These are phyloP conservation scores for Sclerotinia trifoliorum DNA, from an alignment of 2,329 filamentous ascomycete species.

Conservation along the genomic window DNA sequence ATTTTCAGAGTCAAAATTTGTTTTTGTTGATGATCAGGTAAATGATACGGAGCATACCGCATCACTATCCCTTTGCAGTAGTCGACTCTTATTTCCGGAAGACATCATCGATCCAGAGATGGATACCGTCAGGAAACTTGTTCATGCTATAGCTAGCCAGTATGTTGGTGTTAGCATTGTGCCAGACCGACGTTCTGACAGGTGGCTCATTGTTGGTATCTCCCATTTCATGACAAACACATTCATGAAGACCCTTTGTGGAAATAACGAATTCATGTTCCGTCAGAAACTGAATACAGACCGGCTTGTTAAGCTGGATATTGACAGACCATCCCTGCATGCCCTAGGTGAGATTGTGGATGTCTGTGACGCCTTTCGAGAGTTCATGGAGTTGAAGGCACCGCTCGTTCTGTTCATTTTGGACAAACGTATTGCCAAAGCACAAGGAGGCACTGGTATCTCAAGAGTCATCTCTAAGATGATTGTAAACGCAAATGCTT, in stretches of 20 bases:
- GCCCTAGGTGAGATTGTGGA: conserved; percentile 76
- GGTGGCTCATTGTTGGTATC: conserved; percentile 86
- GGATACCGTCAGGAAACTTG: conserved; percentile 74
- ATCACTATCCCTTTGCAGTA: conserved; percentile 85
- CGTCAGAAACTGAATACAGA: conserved; percentile 84
- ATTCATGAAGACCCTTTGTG: conserved; percentile 86
- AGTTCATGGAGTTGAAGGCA: conserved; percentile 89
- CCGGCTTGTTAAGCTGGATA: conserved; percentile 75
- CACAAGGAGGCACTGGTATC: conserved; percentile 75
- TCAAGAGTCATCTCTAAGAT: conserved; percentile 82
- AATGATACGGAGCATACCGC: conserved; percentile 74
- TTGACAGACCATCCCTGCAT: conserved; percentile 77
- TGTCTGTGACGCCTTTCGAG: conserved; percentile 78
- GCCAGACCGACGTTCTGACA: conserved; percentile 74
- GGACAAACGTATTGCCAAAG: conserved; percentile 86
- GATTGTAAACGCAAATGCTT: conserved; percentile 81
- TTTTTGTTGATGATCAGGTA: conserved; percentile 87
- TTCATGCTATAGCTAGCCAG: conserved; percentile 83
- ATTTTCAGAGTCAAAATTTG: conserved; percentile 87
- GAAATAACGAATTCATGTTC: conserved; percentile 92
- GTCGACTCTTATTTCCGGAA: conserved; percentile 77
- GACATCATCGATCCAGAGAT: conserved; percentile 84
- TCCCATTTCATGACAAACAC: conserved; percentile 94
- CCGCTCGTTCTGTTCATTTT: conserved; percentile 90
- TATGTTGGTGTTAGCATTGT: conserved; percentile 95